Evolutionary conservation across 1,284 basidiomycete species (phyloP).

Genomic region (Vanrija sp.): DNA sequence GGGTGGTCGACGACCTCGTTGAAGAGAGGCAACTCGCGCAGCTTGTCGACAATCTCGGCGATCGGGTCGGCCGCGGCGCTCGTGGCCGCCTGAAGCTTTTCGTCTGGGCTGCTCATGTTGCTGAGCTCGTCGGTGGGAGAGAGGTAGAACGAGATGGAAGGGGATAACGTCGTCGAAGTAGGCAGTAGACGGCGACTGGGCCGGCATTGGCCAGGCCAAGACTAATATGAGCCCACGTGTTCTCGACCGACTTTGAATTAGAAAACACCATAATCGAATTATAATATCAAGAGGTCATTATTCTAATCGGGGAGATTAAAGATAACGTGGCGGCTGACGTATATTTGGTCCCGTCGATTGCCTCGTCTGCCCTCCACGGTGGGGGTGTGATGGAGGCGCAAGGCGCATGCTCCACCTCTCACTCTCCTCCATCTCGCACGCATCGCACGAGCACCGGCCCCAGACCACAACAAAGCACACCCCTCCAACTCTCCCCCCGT

Average conservation of each 20-base stretch:
- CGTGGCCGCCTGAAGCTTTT: background rate
- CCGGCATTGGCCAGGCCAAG: too few species aligned
- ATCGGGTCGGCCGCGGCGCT: background rate
- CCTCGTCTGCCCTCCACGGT: too few species aligned
- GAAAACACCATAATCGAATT: too few species aligned
- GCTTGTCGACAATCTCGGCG: background rate
- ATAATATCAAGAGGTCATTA: too few species aligned
- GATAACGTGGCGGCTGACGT: too few species aligned
- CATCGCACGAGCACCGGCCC: background rate
- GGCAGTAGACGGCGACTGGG: too few species aligned
- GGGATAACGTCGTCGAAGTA: background rate
- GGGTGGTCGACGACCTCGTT: conserved; percentile 9
- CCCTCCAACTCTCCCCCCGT: background rate
- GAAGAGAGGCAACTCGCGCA: background rate
- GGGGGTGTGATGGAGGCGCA: too few species aligned
- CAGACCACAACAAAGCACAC: background rate
- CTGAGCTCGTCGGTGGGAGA: background rate
- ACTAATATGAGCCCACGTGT: too few species aligned
- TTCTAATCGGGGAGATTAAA: too few species aligned
- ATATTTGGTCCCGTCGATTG: too few species aligned
- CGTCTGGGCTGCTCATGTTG: background rate
- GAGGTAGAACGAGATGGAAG: background rate
- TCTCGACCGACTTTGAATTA: too few species aligned
- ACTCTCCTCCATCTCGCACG: background rate
- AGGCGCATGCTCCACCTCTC: too few species aligned